Evolutionary conservation across 768 basidiomycete species (phyloP).

Genomic region (Mycena crocata): DNA sequence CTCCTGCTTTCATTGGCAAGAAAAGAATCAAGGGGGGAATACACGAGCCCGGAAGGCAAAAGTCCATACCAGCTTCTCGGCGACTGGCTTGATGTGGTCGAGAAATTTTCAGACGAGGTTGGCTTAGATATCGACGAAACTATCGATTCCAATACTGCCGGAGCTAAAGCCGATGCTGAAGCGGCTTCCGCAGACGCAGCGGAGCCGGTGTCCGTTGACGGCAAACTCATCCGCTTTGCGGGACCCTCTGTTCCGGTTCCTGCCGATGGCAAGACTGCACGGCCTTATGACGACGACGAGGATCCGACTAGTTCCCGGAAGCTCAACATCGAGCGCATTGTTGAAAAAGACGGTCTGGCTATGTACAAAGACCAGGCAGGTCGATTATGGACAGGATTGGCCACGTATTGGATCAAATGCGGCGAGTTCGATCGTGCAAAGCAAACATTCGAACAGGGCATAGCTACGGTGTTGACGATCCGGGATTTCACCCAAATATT

Average conservation of each 20-base stretch:
- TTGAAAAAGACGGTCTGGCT: slow-evolving; percentile 86
- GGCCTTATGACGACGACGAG: slow-evolving; percentile 82
- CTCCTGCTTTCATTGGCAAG: slow-evolving; percentile 86
- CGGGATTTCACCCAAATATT: slow-evolving; percentile 99
- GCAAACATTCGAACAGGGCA: slow-evolving; percentile 87
- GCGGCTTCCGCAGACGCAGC: slow-evolving; percentile 41
- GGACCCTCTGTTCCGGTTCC: slow-evolving; percentile 70
- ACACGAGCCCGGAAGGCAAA: slow-evolving; percentile 90
- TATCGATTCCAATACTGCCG: slow-evolving; percentile 61
- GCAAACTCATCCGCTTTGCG: slow-evolving; percentile 77
- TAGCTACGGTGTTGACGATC: slow-evolving; percentile 88
- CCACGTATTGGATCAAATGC: slow-evolving; percentile 98
- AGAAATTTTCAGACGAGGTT: slow-evolving; percentile 91
- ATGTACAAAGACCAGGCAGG: slow-evolving; percentile 98
- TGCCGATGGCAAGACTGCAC: slow-evolving; percentile 60
- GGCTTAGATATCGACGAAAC: slow-evolving; percentile 89
- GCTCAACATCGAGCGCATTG: slow-evolving; percentile 88
- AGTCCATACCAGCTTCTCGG: slow-evolving; percentile 94
- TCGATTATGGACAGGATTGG: slow-evolving; percentile 93
- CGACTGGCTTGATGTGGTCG: slow-evolving; percentile 93
- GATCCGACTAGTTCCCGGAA: slow-evolving; percentile 77
- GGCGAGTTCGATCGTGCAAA: slow-evolving; percentile 94
- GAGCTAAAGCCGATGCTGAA: slow-evolving; percentile 61
- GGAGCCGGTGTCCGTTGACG: slow-evolving; percentile 62
- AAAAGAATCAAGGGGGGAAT: slow-evolving; percentile 85